Conservation (phyloP, 208 protist genomes). For the Trypanosoma caninum region DNA sequence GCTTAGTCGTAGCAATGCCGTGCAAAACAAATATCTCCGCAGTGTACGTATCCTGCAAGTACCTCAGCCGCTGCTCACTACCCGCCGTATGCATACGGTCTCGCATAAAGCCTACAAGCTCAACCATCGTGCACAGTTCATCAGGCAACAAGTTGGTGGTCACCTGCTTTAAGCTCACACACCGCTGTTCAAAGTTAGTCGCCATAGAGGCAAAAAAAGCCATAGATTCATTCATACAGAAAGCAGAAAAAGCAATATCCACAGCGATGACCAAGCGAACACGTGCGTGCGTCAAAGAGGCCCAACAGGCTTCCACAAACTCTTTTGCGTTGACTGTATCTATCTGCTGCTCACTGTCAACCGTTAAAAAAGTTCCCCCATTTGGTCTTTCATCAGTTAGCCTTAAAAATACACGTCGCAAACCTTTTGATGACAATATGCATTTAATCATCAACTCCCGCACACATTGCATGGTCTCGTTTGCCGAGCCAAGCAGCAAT, state of each 20-base stretch:
- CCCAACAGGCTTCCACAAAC: slow-evolving; percentile 19
- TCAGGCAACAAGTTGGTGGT: slow-evolving; percentile 31
- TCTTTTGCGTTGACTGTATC: not conserved
- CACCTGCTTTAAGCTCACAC: slow-evolving; percentile 25
- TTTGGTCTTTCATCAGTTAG: not conserved
- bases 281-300: slow-evolving; percentile 39
- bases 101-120: slow-evolving; percentile 38
- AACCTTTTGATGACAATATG: slow-evolving; percentile 22
- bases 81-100: not conserved
- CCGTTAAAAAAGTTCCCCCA: not conserved
- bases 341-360: not conserved
- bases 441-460: slow-evolving; percentile 23
- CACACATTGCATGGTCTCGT: slow-evolving; percentile 32
- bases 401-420: slow-evolving; percentile 31
- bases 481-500: slow-evolving; percentile 23
- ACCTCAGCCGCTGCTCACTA: not conserved
- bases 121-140: slow-evolving; percentile 54
- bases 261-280: slow-evolving; percentile 30
- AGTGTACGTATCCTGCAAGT: slow-evolving; percentile 21
- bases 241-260: slow-evolving; percentile 13
- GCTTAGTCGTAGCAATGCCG: slow-evolving; percentile 45
- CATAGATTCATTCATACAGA: slow-evolving; percentile 7
- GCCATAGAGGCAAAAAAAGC: slow-evolving; percentile 32
- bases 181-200: slow-evolving; percentile 33
- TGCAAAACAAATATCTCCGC: slow-evolving; percentile 49